These are phyloP conservation scores for Protea cynaroides DNA, from an alignment of 164 flowering plant genomes.

Conservation along the genomic window DNA sequence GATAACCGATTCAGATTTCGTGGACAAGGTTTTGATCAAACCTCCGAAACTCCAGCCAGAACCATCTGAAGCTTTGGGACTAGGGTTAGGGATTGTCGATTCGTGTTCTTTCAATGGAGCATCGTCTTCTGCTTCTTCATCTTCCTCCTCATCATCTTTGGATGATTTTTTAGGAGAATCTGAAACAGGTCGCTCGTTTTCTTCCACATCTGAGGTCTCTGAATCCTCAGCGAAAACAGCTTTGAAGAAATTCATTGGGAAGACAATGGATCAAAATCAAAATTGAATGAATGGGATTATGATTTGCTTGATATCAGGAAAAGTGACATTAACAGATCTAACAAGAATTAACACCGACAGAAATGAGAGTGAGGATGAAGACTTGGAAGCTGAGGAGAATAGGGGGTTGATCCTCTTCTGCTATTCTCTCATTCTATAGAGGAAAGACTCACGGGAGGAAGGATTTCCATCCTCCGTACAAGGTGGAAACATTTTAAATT, in stretches of 20 bases:
- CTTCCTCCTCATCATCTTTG: constrained; percentile 1
- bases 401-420: too few species aligned
- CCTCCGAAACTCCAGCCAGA: constrained; percentile 55
- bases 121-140: neutral
- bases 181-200: neutral
- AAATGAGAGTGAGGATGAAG: too few species aligned
- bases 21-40: constrained; percentile 50
- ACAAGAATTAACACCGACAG: too few species aligned
- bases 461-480: too few species aligned
- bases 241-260: constrained; percentile 70
- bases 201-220: constrained; percentile 11
- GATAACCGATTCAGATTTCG: constrained; percentile 64
- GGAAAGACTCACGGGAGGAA: too few species aligned
- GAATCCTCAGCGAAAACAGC: constrained; percentile 64
- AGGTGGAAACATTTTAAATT: too few species aligned
- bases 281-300: too few species aligned
- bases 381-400: too few species aligned
- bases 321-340: too few species aligned
- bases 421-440: too few species aligned
- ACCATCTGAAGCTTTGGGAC: constrained; percentile 11
- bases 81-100: constrained; percentile 11
- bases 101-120: neutral
- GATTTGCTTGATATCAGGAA: too few species aligned
- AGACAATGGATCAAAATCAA: too few species aligned
- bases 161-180: neutral